These are phyloP conservation scores for Xylaria sp. DNA, from an alignment of 2,329 filamentous ascomycete genomes.

Conservation along the genomic window DNA sequence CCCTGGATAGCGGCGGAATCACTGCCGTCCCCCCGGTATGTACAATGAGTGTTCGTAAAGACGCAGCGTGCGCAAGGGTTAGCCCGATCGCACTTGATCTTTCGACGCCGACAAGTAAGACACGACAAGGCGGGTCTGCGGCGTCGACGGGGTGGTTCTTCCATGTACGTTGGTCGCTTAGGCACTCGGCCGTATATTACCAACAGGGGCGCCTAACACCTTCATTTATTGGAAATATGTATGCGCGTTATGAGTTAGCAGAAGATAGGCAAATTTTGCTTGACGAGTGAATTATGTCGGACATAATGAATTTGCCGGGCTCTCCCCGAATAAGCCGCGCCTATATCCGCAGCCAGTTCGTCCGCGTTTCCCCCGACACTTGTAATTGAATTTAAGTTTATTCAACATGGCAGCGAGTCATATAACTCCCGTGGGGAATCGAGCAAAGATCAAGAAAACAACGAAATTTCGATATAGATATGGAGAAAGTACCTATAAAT, in stretches of 20 bases:
- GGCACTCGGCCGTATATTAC: slow-evolving; percentile 3
- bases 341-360: slow-evolving; percentile 26
- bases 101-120: slow-evolving; percentile 56
- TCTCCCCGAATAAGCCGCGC: slow-evolving; percentile 28
- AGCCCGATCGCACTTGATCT: slow-evolving; percentile 58
- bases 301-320: slow-evolving; percentile 29
- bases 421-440: too few relatives aligned
- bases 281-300: not conserved
- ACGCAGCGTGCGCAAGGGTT: slow-evolving; percentile 54
- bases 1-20: slow-evolving; percentile 13
- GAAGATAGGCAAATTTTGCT: not conserved
- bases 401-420: too few relatives aligned
- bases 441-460: too few relatives aligned
- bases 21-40: slow-evolving; percentile 42
- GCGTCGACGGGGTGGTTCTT: slow-evolving; percentile 44
- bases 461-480: too few relatives aligned
- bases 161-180: slow-evolving; percentile 21
- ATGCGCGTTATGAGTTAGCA: not conserved
- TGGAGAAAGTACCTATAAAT: too few relatives aligned
- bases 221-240: not conserved
- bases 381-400: too few relatives aligned
- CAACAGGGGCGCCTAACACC: not conserved
- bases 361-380: too few relatives aligned
- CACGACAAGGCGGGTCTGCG: slow-evolving; percentile 54
- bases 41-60: slow-evolving; percentile 48